Evolutionary conservation across 2,329 filamentous ascomycete genomes (phyloP).

Genomic region (Paramyrothecium roridum): DNA sequence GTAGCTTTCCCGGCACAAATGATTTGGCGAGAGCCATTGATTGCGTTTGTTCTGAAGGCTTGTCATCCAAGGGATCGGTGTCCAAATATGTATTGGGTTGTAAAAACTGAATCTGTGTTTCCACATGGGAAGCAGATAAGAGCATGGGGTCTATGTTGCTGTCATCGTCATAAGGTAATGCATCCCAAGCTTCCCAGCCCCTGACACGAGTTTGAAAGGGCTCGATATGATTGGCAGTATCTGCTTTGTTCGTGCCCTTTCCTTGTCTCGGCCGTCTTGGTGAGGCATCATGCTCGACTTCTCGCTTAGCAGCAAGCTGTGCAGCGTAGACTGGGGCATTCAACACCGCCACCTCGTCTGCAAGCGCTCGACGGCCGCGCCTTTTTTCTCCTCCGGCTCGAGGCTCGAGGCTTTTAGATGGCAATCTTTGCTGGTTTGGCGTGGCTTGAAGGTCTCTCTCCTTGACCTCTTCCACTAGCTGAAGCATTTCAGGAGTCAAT

Average conservation of each 20-base stretch:
- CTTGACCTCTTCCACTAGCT: constrained; percentile 45
- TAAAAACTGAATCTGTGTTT: constrained; percentile 30
- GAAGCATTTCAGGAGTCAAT: constrained; percentile 35
- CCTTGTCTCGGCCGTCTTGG: constrained; percentile 16
- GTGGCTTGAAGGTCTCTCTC: constrained; percentile 12
- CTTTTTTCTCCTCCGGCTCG: constrained; percentile 14
- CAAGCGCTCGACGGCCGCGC: constrained; percentile 32
- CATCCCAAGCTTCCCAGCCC: background rate
- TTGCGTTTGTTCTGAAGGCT: background rate
- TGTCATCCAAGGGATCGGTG: constrained; percentile 15
- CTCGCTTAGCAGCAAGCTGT: constrained; percentile 29
- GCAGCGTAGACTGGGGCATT: constrained; percentile 49
- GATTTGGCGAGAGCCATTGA: background rate
- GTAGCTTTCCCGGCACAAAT: background rate
- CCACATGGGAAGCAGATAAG: background rate
- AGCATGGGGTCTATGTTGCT: background rate
- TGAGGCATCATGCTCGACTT: constrained; percentile 12
- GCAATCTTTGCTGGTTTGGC: background rate
- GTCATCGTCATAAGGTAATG: background rate
- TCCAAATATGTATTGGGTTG: constrained; percentile 37
- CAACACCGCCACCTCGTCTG: constrained; percentile 43
- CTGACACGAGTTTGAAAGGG: background rate
- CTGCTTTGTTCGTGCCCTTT: constrained; percentile 8
- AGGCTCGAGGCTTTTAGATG: constrained; percentile 1
- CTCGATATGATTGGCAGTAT: constrained; percentile 1